phyloP scores from a whole-genome alignment of 1,139 yeast genomes.

The Geotrichum macrosporum region DNA sequence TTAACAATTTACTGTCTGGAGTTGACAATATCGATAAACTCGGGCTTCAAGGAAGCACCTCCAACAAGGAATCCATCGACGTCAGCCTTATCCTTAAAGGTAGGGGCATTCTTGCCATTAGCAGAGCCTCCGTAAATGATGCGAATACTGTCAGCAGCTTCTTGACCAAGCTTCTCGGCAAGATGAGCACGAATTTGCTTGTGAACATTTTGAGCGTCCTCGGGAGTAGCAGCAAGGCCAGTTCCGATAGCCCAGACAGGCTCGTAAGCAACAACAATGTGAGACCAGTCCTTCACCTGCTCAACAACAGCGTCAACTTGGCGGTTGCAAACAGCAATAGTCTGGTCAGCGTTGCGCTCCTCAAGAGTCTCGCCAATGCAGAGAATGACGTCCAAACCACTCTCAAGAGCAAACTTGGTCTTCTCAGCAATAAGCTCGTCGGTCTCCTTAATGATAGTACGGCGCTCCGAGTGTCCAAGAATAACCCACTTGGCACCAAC shows the following conservation, averaged over 20 bases:
- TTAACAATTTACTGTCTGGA: conserved; percentile 60
- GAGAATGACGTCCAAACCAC: conserved; percentile 82
- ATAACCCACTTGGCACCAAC: conserved; percentile 92
- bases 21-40: conserved; percentile 90
- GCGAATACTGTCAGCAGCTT: conserved; percentile 73
- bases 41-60: conserved; percentile 99
- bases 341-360: conserved; percentile 84
- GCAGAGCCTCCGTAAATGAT: conserved; percentile 99
- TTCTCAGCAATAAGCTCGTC: conserved; percentile 92
- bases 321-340: conserved; percentile 80
- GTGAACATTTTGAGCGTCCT: conserved; percentile 91
- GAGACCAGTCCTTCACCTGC: conserved; percentile 82
- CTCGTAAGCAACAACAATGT: conserved; percentile 95
- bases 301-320: conserved; percentile 88
- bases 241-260: conserved; percentile 99
- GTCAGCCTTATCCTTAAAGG: conserved; percentile 87
- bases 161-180: conserved; percentile 67
- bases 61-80: conserved; percentile 99
- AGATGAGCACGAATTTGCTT: conserved; percentile 80
- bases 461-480: conserved; percentile 98
- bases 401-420: conserved; percentile 88
- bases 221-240: conserved; percentile 98
- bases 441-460: conserved; percentile 84
- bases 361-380: conserved; percentile 97
- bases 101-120: conserved; percentile 86